phyloP scores from a whole-genome alignment of 768 basidiomycete genomes.

The Tricholoma hemisulphureum region DNA sequence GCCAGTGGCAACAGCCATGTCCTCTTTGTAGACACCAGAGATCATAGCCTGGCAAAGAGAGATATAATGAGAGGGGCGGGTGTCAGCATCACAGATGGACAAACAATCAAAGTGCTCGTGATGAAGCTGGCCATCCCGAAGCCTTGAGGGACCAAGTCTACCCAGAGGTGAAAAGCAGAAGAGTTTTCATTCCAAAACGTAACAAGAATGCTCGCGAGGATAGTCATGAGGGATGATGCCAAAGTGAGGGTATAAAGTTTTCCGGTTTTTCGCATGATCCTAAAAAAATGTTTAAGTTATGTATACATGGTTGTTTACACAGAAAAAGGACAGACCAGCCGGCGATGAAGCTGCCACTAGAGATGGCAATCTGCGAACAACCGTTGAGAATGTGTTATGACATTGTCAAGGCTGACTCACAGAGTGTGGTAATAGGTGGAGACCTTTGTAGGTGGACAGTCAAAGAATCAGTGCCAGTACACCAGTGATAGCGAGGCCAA shows the following conservation, averaged over 20 bases:
- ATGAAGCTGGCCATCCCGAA: slow-evolving; percentile 84
- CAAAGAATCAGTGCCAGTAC: slow-evolving; percentile 7
- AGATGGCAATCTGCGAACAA: slow-evolving; percentile 63
- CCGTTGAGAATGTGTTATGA: slow-evolving; percentile 17
- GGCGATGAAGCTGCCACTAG: slow-evolving; percentile 81
- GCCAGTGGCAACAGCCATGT: slow-evolving; percentile 87
- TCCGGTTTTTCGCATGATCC: slow-evolving; percentile 85
- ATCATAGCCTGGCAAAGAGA: slow-evolving; percentile 71
- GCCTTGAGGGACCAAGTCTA: slow-evolving; percentile 77
- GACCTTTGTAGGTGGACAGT: slow-evolving; percentile 43
- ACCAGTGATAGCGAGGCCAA: slow-evolving; percentile 10
- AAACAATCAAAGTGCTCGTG: slow-evolving; percentile 81
- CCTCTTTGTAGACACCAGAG: slow-evolving; percentile 72
- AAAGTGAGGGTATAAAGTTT: slow-evolving; percentile 79
- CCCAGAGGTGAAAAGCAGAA: slow-evolving; percentile 63
- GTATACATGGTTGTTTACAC: slow-evolving; percentile 7
- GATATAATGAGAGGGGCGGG: slow-evolving; percentile 8
- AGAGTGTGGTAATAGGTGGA: slow-evolving; percentile 89
- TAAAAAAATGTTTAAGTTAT: slow-evolving; percentile 28
- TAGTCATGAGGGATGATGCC: slow-evolving; percentile 55
- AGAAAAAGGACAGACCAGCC: slow-evolving; percentile 62
- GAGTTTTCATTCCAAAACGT: slow-evolving; percentile 66
- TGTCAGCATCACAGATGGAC: slow-evolving; percentile 25
- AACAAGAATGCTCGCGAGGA: slow-evolving; percentile 61
- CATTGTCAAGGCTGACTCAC: slow-evolving; percentile 41